Base-by-base conservation (phyloP, 2,329 filamentous ascomycete genomes). In the Fonsecaea pedrosoi region DNA sequence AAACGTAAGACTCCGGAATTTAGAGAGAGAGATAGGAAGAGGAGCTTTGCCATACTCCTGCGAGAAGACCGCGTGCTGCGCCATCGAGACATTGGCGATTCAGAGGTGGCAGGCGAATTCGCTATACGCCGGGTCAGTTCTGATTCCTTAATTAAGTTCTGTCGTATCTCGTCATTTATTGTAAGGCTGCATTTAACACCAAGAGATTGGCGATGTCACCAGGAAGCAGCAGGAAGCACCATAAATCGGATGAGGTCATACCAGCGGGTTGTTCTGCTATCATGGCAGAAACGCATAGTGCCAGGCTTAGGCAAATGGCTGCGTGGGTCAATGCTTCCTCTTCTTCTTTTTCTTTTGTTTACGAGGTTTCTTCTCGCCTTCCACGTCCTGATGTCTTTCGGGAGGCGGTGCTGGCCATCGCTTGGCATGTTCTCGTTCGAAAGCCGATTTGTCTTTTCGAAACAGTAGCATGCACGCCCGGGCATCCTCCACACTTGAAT, bases 391-490 rank as follows among this genome's bases (percentile, higher is more conserved):
- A 2, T 45, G 57, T 38, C 40, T n/a, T 38, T 67, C 57, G 6
- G 59, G 40, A n/a, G 62, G 45, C 48, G 35, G 64, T 9, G 56
- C 42, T 8, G 69, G 67, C 65, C 68, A 70, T 50, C 86, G 87
- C 77, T 87, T 89, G 64, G 89, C 82, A 77, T 92, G 88, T 76
- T 96, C 92, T 65, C 88, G 82, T 76, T 98, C 95, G 75, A 99
- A 97, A 0, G 85, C 90, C 18, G 89, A 84, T 80, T 97, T 98
- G 77, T 93, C 87, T 71, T 88, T 87, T 69, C 91, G 85, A 75
- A 96, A 98, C 50, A 99, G 81, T 64, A 94, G 81, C 93, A 99
- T 98, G 0, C 93, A 90, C 4, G 92, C 92, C 71, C 92, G 84
- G 1, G 95, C 95, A 82, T 99, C 95, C 74, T 89, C 87, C 62